Base-by-base conservation (phyloP, 1,284 basidiomycete species). In the Cutaneotrichosporon mucoides region DNA sequence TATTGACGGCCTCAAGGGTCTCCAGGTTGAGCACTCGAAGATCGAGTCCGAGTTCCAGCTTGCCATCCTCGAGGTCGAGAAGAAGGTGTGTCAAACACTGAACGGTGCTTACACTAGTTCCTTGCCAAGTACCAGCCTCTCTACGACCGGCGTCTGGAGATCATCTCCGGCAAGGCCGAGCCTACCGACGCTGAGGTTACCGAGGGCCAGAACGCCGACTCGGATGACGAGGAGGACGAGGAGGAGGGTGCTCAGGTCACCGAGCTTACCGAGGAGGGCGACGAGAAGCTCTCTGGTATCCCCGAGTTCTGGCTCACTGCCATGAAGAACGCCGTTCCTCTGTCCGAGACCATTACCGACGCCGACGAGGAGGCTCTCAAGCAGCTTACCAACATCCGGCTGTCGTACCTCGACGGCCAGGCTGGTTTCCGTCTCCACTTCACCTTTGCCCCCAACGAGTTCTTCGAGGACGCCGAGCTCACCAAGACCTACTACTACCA, bases 281-380 rank as follows among this genome's bases (percentile, higher is more conserved):
- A 73, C 40, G 71, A 73, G 16, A 73, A 73, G 37, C 66, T 77
- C 57, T 79, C 82, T 65, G 88, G 88, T 66, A 92, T 99, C 71
- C 91, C 94, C 62, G 88, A 96, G 73, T 98, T 98, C 83, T 99
- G 95, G 95, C 86, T 97, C 69, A 98, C 95, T 1, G 92, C 92
- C 1, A 84, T 98, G 65, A 87, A 90, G 71, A 98, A 96, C 80
- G 92, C 97, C 77, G 79, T 88, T 61, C 90, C 86, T 55, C 84
- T 98, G 57, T 84, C 85, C 50, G 92, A 94, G 57, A 83, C 94
- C 73, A 93, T 98, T 82, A 96, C 91, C 40, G 93, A 97, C 73
- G 86, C 88, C 57, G 95, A 98, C 76, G 90, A 88, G 64, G 87
- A 81, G 71, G 83, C 82, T 6, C 80, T 85, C 69, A 86, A 86